Conservation (phyloP, 768 basidiomycete species). For the Sutorius australiensis region DNA sequence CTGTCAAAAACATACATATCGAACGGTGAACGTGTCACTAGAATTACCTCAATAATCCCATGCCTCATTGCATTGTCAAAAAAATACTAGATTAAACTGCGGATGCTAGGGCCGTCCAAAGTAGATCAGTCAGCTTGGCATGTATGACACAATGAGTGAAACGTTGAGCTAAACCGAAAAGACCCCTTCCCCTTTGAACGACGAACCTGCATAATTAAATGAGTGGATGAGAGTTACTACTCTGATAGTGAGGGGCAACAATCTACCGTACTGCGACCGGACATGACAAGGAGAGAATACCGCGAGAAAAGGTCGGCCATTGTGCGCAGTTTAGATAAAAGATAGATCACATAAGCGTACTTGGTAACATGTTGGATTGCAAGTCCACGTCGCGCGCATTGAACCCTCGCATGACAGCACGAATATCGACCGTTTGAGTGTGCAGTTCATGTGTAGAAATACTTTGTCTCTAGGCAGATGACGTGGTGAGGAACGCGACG, state of each 20-base stretch:
- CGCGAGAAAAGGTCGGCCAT: neutral
- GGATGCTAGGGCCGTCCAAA: neutral
- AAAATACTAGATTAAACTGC: conserved; percentile 8
- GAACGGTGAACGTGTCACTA: conserved; percentile 5
- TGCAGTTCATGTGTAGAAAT: neutral
- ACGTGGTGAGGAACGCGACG: neutral
- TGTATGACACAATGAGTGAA: conserved; percentile 1
- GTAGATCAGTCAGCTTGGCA: neutral
- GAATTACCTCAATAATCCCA: conserved; percentile 16
- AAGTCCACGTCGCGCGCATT: conserved; percentile 2
- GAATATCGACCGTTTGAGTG: neutral
- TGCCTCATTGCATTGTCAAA: neutral
- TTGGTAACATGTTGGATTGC: conserved; percentile 13
- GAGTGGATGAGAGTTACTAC: neutral
- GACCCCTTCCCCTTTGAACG: neutral
- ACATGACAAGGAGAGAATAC: neutral
- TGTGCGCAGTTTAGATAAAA: conserved; percentile 8
- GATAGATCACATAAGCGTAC: conserved; percentile 10
- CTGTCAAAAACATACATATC: conserved; percentile 6
- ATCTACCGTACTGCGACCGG: neutral
- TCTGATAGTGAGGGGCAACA: neutral
- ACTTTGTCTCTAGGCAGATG: neutral
- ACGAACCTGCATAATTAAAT: neutral
- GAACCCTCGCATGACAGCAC: neutral
- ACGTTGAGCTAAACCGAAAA: conserved; percentile 12